Conservation (phyloP, 2,329 filamentous ascomycete species). For the Sclerotinia borealis region DNA sequence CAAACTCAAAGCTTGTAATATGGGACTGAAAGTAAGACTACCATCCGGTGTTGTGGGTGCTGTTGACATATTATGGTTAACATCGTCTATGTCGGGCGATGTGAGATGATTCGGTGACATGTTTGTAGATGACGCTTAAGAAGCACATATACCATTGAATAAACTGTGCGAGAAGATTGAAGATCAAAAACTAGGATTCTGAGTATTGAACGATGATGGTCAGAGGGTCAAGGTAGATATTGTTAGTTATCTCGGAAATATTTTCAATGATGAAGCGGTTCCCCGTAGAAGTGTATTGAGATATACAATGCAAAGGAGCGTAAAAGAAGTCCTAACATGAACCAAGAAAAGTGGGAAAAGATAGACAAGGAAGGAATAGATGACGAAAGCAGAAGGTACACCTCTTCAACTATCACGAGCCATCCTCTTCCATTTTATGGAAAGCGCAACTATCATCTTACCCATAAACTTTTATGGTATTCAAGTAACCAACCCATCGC, state of each 20-base stretch:
- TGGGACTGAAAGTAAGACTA: slow-evolving; percentile 39
- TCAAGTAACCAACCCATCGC: background rate
- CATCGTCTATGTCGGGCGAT: slow-evolving; percentile 31
- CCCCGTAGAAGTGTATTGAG: background rate
- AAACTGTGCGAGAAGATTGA: background rate
- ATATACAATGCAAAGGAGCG: background rate
- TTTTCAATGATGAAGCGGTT: too few relatives aligned
- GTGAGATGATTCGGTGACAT: slow-evolving; percentile 24
- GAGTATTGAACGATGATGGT: background rate
- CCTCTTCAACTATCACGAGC: background rate
- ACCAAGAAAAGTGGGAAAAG: background rate
- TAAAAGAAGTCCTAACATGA: background rate
- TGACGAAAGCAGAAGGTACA: slow-evolving; percentile 13
- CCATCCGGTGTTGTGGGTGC: slow-evolving; percentile 42
- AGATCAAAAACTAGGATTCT: background rate
- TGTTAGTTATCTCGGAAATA: background rate
- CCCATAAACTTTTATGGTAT: background rate
- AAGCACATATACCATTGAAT: background rate
- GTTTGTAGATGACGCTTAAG: background rate
- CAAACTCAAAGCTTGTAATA: slow-evolving; percentile 32
- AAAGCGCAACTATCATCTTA: background rate
- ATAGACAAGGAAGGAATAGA: background rate
- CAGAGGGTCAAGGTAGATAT: background rate
- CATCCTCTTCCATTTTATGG: background rate
- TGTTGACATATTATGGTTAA: slow-evolving; percentile 33